These are phyloP conservation scores for Musa schizocarpa DNA, from an alignment of 176 grass and related monocot genomes.

Conservation along the genomic window DNA sequence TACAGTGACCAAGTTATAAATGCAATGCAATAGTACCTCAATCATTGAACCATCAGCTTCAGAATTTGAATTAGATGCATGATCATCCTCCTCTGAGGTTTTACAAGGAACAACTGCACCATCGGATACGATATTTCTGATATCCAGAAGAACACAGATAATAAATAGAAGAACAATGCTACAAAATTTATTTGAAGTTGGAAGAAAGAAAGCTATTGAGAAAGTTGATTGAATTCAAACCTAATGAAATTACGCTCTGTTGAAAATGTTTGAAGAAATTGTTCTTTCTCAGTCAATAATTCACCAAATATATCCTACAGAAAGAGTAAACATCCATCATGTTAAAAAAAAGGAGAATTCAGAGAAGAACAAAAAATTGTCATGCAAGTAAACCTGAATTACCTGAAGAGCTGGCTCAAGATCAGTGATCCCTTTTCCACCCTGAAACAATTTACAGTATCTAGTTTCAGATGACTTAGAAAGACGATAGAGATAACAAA, in stretches of 20 bases:
- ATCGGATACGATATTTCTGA: constrained; percentile 25
- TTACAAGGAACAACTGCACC: constrained; percentile 21
- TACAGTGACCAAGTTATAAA: not conserved
- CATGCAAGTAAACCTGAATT: not conserved
- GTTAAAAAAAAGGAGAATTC: not conserved
- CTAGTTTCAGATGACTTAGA: not conserved
- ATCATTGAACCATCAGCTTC: constrained; percentile 24
- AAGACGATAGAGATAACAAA: not conserved
- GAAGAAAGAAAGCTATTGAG: not conserved
- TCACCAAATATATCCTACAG: constrained; percentile 79
- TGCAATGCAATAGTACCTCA: constrained; percentile 31
- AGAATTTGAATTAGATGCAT: constrained; percentile 12
- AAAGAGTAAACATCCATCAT: not conserved
- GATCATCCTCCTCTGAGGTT: constrained; percentile 17
- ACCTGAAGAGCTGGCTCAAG: constrained; percentile 71
- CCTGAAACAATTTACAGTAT: constrained; percentile 31
- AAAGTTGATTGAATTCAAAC: constrained; percentile 11
- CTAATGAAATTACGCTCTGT: constrained; percentile 54
- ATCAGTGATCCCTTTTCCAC: constrained; percentile 86
- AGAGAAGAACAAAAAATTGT: not conserved
- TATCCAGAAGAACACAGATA: not conserved
- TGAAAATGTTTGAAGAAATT: constrained; percentile 75
- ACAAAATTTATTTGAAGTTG: not conserved
- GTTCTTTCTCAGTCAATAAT: constrained; percentile 67
- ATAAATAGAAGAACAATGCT: not conserved